Percentiles rank a stretch among this genome's conserved stretches.
phyloP scores from a whole-genome alignment of 305 asterid genomes.

The Fraxinus floribunda region DNA sequence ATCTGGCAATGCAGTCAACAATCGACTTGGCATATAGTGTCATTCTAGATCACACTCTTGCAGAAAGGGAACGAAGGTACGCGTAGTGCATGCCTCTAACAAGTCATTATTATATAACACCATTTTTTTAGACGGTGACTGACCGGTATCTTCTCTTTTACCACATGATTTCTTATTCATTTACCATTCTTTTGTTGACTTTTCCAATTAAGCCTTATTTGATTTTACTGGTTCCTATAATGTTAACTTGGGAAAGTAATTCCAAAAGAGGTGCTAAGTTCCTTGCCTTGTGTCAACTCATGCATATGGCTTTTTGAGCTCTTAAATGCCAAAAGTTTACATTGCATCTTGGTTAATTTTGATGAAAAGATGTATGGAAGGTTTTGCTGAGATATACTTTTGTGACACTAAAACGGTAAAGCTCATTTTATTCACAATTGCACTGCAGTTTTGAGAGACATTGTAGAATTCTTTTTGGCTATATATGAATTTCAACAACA shows the following conservation, averaged over 20 bases:
- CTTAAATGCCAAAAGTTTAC: not conserved
- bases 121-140: not conserved
- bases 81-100: constrained; percentile 8
- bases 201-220: not conserved
- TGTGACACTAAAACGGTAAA: not conserved
- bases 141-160: constrained; percentile 2
- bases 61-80: constrained; percentile 98
- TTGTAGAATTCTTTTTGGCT: not conserved
- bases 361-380: not conserved
- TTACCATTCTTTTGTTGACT: not conserved
- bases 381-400: not conserved
- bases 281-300: not conserved
- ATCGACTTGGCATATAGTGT: constrained; percentile 87
- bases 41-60: constrained; percentile 94
- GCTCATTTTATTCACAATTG: not conserved
- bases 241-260: not conserved
- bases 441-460: not conserved
- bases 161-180: not conserved
- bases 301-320: not conserved
- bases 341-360: not conserved
- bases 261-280: not conserved
- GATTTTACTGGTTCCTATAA: not conserved
- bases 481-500: not conserved
- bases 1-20: constrained; percentile 70
- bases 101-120: not conserved